Conservation (phyloP, 1,139 yeast genomes). For the Kodamaea arcana region DNA sequence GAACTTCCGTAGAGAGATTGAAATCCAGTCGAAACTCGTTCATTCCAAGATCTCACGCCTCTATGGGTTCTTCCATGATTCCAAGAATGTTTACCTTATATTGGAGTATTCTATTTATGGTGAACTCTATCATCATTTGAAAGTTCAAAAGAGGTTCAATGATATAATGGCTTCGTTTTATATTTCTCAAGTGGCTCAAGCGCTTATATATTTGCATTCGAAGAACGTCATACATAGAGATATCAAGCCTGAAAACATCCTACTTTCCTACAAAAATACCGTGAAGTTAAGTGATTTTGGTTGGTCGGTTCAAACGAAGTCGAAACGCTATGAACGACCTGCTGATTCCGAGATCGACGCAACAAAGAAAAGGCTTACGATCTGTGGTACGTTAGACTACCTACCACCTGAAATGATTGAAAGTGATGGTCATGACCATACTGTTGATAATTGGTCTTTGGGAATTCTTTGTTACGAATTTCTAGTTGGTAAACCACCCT, state of each 20-base stretch:
- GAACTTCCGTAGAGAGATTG: conserved; percentile 87
- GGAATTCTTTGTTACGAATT: conserved; percentile 87
- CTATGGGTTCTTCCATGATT: conserved; percentile 83
- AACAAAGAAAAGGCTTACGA: conserved; percentile 62
- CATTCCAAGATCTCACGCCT: conserved; percentile 80
- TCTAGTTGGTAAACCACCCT: conserved; percentile 86
- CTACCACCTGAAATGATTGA: conserved; percentile 95
- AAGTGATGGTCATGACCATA: conserved; percentile 69
- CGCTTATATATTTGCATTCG: conserved; percentile 70
- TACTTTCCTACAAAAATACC: conserved; percentile 67
- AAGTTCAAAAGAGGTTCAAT: conserved; percentile 60
- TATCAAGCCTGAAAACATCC: conserved; percentile 85
- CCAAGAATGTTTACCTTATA: conserved; percentile 71
- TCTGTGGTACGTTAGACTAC: conserved; percentile 94
- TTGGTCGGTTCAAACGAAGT: conserved; percentile 66
- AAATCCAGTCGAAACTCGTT: conserved; percentile 73
- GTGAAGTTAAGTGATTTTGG: conserved; percentile 92
- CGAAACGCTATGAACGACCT: background rate
- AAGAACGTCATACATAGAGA: conserved; percentile 86
- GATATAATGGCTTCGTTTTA: conserved; percentile 74
- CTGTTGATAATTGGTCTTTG: conserved; percentile 89
- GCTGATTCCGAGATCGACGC: conserved; percentile 15
- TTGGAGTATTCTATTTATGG: conserved; percentile 86
- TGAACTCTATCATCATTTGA: conserved; percentile 74
- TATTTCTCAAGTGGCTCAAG: conserved; percentile 77